Percentiles rank a stretch among this genome's conserved stretches.
Conservation (phyloP, 257 asterid genomes). For the Voacanga thouarsii region DNA sequence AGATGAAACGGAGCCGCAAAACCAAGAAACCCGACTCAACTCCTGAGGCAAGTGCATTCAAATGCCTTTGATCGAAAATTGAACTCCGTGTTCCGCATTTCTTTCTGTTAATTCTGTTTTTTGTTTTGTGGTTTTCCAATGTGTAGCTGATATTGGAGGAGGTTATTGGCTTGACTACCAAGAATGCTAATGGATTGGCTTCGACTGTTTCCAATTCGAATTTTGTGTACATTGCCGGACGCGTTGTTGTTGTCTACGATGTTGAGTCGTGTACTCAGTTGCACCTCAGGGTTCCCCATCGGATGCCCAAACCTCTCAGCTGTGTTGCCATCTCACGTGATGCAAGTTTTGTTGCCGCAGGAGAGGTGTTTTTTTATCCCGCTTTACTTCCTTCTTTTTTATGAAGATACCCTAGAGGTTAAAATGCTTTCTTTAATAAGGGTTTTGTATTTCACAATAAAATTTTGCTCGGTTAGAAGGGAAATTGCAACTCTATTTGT, state of each 20-base stretch:
- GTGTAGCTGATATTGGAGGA: slow-evolving; percentile 58
- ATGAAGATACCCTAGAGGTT: not conserved
- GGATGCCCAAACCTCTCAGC: slow-evolving; percentile 53
- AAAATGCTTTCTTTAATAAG: not conserved
- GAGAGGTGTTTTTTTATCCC: slow-evolving; percentile 45
- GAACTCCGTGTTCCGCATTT: not conserved
- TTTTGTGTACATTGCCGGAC: slow-evolving; percentile 61
- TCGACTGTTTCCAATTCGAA: slow-evolving; percentile 54
- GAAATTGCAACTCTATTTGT: not conserved
- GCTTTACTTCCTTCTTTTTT: not conserved
- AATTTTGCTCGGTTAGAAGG: not conserved
- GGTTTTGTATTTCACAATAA: not conserved
- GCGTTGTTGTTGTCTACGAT: slow-evolving; percentile 65
- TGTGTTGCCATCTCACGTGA: slow-evolving; percentile 58
- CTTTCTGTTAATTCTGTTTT: not conserved
- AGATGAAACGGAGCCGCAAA: slow-evolving; percentile 49
- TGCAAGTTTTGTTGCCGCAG: slow-evolving; percentile 54
- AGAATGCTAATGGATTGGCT: slow-evolving; percentile 55
- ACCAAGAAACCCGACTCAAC: slow-evolving; percentile 31
- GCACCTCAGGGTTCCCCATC: slow-evolving; percentile 46
- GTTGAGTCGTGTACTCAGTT: slow-evolving; percentile 50
- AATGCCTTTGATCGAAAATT: not conserved
- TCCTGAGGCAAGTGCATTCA: slow-evolving; percentile 28
- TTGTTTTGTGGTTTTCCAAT: not conserved
- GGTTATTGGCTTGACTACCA: slow-evolving; percentile 57